Evolutionary conservation across 2,329 filamentous ascomycete genomes (phyloP), one percentile per base, ranked within the genome.

Genomic region (Hansfordia pulvinata): DNA sequence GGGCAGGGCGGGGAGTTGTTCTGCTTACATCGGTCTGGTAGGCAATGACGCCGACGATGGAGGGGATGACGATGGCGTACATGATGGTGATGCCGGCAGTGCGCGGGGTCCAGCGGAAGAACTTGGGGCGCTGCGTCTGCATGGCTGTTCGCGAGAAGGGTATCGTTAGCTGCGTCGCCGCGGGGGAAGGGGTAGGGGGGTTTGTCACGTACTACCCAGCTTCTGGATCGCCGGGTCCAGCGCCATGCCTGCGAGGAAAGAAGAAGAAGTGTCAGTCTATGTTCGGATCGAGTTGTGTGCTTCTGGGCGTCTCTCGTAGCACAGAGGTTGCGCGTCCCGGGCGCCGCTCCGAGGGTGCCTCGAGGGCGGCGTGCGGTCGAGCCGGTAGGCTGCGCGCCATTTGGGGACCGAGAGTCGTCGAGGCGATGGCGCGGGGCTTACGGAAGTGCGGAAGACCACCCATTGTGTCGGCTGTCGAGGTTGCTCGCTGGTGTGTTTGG

Each of bases 51-150:
- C 75, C 75, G 39, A 93, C 43, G 30, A 80, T 61, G 20, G 59
- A 53, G 6, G 90, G 90, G 22, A 94, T 69, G 28, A 76, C 59
- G 18, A 75, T 59, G 31, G 79, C 68, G 54, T 88, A 94, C 37
- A 77, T 62, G 49, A 94, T 72, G 4, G 77, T 76, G 45, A 94
- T 55, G 59, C 71, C 74, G 17, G 83, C 84, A 23, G 84, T 93
- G 46, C 80, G 69, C 27, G 74, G 69, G 19, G 80, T 96, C 83
- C 84, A 96, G 54, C 84, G 72, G 70, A 96, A 98, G 70, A 83
- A 93, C 60, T 84, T 84, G 70, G 86, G 78, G 39, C 90, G 79
- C 62, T 82, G 84, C 46, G 69, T 63, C 46, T 69, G 72, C 74
- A 94, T 81, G 52, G 79, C 86, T 93, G 45, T 42, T 32, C 19